Percentiles rank a stretch among this genome's conserved stretches.
These are phyloP conservation scores for Talaromyces atroroseus DNA, from an alignment of 2,329 filamentous ascomycete species.

Conservation along the genomic window DNA sequence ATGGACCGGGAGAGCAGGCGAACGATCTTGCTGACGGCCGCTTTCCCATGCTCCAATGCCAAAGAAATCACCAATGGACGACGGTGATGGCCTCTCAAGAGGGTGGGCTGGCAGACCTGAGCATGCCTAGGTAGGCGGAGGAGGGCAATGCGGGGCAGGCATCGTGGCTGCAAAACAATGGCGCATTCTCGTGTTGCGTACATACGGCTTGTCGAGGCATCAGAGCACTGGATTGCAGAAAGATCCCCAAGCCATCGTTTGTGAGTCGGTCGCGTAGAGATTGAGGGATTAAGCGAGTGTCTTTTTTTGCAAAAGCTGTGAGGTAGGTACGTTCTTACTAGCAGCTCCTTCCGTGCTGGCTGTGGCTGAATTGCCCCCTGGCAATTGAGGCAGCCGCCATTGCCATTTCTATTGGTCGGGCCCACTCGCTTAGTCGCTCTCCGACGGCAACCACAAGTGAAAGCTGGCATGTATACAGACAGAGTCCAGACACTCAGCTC, in stretches of 20 bases:
- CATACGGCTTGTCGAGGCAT: neutral
- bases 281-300: neutral
- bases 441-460: slow-evolving; percentile 15
- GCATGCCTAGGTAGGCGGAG: neutral
- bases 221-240: neutral
- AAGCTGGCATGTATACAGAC: slow-evolving; percentile 21
- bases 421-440: slow-evolving; percentile 15
- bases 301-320: neutral
- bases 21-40: slow-evolving; percentile 7
- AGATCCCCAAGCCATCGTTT: neutral
- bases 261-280: neutral
- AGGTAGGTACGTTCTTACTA: no score
- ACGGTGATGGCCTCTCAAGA: neutral
- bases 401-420: slow-evolving; percentile 19
- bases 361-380: slow-evolving; percentile 16
- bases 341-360: neutral
- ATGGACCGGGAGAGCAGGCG: slow-evolving; percentile 2
- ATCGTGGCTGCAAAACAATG: slow-evolving; percentile 2
- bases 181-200: neutral
- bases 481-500: neutral
- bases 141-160: slow-evolving; percentile 13
- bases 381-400: slow-evolving; percentile 18
- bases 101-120: neutral
- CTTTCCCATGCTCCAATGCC: slow-evolving; percentile 11
- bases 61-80: neutral